A percentile compares a stretch with the other conserved stretches of the same genome.
These are phyloP conservation scores for Clavispora carvajalis DNA, from an alignment of 805 yeast species.

Conservation along the genomic window DNA sequence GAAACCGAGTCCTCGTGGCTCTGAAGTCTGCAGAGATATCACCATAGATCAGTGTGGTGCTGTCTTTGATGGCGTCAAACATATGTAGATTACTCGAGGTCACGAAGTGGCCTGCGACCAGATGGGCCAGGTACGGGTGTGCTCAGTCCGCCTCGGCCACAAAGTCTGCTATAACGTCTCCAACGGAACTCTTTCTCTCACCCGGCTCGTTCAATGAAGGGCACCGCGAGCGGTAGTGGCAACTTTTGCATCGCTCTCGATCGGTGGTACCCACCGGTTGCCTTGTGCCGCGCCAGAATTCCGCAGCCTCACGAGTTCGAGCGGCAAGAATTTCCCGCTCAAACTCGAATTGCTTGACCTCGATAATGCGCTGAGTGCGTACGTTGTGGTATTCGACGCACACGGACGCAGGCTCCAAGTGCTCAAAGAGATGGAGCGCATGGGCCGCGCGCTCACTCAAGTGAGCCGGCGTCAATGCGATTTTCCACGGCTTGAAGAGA, in stretches of 20 bases:
- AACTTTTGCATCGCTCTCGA: constrained; percentile 43
- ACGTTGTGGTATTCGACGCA: constrained; percentile 50
- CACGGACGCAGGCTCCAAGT: constrained; percentile 32
- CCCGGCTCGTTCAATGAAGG: constrained; percentile 9
- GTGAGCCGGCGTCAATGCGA: constrained; percentile 51
- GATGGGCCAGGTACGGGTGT: too few species aligned
- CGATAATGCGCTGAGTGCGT: constrained; percentile 30
- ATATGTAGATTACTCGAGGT: constrained; percentile 6
- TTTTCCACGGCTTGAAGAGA: constrained; percentile 42
- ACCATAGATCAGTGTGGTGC: constrained; percentile 19
- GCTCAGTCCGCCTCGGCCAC: not conserved
- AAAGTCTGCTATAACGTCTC: not conserved
- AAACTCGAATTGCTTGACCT: constrained; percentile 35
- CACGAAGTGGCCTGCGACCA: too few species aligned
- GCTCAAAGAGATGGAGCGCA: constrained; percentile 30
- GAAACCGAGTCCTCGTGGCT: constrained; percentile 12
- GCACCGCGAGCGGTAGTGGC: constrained; percentile 42
- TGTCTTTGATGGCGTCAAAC: constrained; percentile 20
- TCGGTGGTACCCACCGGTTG: constrained; percentile 41
- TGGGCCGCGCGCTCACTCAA: constrained; percentile 54
- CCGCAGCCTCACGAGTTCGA: constrained; percentile 29
- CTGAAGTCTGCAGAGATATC: constrained; percentile 21
- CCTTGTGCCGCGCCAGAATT: constrained; percentile 58
- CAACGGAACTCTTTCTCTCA: not conserved
- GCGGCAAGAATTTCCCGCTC: constrained; percentile 23